Percentiles rank a stretch among this genome's conserved stretches.
Conservation (phyloP, 768 basidiomycete species). For the Naganishia onofrii region DNA sequence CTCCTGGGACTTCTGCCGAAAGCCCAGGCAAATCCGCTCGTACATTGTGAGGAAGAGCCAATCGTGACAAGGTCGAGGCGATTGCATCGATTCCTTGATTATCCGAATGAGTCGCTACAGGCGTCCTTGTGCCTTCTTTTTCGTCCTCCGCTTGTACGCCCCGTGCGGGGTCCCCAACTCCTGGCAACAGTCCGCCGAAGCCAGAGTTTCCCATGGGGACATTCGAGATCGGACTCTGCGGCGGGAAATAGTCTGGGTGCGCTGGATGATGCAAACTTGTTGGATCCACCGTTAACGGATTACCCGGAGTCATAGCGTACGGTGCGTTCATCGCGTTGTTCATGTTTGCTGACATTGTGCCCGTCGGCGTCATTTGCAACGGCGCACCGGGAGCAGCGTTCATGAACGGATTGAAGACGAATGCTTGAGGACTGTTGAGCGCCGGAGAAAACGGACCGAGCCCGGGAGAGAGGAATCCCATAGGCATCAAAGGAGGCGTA, state of each 20-base stretch:
- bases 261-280: slow-evolving; percentile 8
- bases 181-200: neutral
- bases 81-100: neutral
- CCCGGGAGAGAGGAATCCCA: slow-evolving; percentile 52
- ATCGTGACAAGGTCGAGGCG: slow-evolving; percentile 1
- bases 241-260: slow-evolving; percentile 32
- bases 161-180: neutral
- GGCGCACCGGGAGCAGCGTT: slow-evolving; percentile 68
- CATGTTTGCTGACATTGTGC: slow-evolving; percentile 2
- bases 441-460: slow-evolving; percentile 66
- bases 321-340: slow-evolving; percentile 16
- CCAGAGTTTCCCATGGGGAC: neutral
- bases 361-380: slow-evolving; percentile 35
- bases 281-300: slow-evolving; percentile 12
- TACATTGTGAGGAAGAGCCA: neutral
- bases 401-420: slow-evolving; percentile 58
- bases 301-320: slow-evolving; percentile 27
- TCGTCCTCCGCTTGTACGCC: neutral
- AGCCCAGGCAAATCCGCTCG: neutral
- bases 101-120: neutral
- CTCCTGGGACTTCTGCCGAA: neutral
- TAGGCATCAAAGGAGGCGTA: slow-evolving; percentile 54
- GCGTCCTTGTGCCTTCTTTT: neutral
- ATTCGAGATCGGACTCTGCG: slow-evolving; percentile 17
- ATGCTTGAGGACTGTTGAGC: slow-evolving; percentile 54